Evolutionary conservation across 73 alveolate genomes (phyloP), one percentile per base, ranked within the genome.

Genomic region (Blepharisma japonicum): DNA sequence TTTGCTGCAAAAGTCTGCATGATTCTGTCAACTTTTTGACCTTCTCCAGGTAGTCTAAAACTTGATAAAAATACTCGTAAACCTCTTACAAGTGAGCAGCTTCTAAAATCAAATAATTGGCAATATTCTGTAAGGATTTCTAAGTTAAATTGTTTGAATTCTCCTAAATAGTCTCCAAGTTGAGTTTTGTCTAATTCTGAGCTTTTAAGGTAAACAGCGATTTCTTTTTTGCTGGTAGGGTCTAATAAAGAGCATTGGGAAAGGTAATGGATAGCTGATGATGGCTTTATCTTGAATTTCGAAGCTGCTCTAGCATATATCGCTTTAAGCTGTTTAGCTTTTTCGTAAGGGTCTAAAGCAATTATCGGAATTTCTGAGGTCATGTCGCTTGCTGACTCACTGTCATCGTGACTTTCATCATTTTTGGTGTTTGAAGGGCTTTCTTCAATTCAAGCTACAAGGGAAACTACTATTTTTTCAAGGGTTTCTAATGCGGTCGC

Each of bases 21-120:
- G 27, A 97, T 90, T 77, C 99, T 86, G 83, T 97, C 99, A 7
- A 97, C 96, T 81, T 95, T 83, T 87, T 97, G 94, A 0, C 98
- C 97, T 92, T 97, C 99, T 68, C 99, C 97, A n/a, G 99, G 99
- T 20, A 97, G 87, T 83, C 97, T 92, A 86, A 95, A 95, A 39
- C 96, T 92, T 0, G 95, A 72, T 70, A 95, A 92, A 79, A 95
- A 83, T 32, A 67, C 79, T 86, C 96, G 89, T 68, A 96, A 61
- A 6, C 98, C 97, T 67, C 89, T 94, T n/a, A 93, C 96, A 7
- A 92, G 87, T 77, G 85, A 81, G 21, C 84, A 83, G 49, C 86
- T 91, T 53, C 84, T 88, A 82, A 96, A 96, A 81, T 93, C 92
- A 72, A 88, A 87, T 42, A 90, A 68, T 55, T 96, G 96, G 51